Conservation (phyloP, 2,329 filamentous ascomycete species). For the Eurotiales sp. region DNA sequence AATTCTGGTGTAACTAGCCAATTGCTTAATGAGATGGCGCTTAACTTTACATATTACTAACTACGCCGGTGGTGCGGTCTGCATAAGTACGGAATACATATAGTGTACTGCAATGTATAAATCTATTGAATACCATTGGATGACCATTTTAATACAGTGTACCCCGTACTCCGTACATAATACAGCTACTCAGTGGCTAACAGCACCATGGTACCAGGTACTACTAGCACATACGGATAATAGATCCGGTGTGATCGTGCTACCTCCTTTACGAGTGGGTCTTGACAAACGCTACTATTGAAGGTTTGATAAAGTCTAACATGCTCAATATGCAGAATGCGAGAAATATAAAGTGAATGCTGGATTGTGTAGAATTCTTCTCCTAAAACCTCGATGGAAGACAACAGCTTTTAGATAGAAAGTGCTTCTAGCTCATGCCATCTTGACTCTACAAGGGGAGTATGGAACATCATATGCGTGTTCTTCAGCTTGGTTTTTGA, state of each 20-base stretch:
- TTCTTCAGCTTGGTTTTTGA: conserved; percentile 5
- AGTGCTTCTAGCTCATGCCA: too few species aligned
- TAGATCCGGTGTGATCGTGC: conserved; percentile 23
- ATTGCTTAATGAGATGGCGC: neutral
- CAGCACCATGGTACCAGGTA: too few species aligned
- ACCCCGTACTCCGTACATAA: too few species aligned
- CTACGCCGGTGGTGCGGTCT: neutral
- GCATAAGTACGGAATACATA: neutral
- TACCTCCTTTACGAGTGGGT: neutral
- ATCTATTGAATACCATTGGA: too few species aligned
- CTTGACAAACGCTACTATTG: neutral
- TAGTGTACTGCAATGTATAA: neutral
- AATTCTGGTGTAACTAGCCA: too few species aligned
- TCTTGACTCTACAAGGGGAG: too few species aligned
- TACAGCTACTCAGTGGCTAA: too few species aligned
- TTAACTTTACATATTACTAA: neutral
- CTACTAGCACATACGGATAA: neutral
- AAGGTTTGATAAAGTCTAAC: conserved; percentile 16
- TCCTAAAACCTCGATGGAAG: too few species aligned
- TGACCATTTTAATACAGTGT: too few species aligned
- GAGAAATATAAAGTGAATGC: conserved; percentile 6
- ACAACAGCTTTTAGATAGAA: too few species aligned
- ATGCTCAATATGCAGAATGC: conserved; percentile 2
- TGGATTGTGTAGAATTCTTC: too few species aligned
- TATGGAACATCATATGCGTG: neutral